These are phyloP conservation scores for Zygosaccharomyces sapae DNA, from an alignment of 1,139 yeast species.

Conservation along the genomic window DNA sequence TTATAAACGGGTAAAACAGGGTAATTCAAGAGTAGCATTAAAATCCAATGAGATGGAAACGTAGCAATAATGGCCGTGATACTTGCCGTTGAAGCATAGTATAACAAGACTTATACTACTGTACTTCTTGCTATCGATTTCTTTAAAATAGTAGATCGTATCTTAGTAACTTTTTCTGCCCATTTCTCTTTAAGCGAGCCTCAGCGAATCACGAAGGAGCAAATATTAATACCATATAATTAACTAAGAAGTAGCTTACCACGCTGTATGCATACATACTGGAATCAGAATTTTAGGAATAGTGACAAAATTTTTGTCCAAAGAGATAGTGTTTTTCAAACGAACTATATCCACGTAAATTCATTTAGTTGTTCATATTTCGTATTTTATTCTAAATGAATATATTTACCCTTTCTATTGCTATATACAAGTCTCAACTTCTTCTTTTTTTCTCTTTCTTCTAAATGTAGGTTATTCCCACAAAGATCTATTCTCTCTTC, in stretches of 20 bases:
- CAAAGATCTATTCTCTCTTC: slow-evolving; percentile 38
- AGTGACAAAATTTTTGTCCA: too few species aligned
- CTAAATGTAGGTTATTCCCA: slow-evolving; percentile 25
- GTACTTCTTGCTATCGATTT: too few species aligned
- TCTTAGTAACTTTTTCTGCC: background rate
- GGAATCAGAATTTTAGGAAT: too few species aligned
- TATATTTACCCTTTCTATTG: too few species aligned
- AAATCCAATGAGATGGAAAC: background rate
- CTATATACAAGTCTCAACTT: slow-evolving; percentile 8
- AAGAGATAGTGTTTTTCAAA: too few species aligned
- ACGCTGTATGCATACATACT: too few species aligned
- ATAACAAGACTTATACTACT: background rate
- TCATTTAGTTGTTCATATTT: too few species aligned
- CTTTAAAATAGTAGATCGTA: background rate
- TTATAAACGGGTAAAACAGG: background rate
- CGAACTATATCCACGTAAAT: too few species aligned
- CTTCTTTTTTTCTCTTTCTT: too few species aligned
- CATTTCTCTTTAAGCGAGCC: background rate
- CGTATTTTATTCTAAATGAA: too few species aligned
- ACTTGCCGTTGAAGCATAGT: background rate
- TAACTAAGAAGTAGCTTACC: too few species aligned
- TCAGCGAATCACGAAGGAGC: background rate
- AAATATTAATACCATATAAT: background rate
- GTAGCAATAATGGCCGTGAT: background rate
- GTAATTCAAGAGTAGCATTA: background rate